These are phyloP conservation scores for Jamesozyma lodderae DNA, from an alignment of 805 yeast genomes.

Conservation along the genomic window DNA sequence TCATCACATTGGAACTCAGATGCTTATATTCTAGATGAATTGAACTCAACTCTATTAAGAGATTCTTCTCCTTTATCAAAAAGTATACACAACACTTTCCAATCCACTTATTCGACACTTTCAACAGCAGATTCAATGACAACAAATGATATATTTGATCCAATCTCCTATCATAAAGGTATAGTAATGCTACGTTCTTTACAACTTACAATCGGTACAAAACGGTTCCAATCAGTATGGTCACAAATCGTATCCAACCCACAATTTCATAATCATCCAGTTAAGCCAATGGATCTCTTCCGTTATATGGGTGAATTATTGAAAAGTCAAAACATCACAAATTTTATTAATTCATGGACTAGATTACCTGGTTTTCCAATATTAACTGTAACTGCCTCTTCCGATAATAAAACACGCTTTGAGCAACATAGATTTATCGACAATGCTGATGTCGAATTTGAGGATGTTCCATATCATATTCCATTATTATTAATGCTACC, in stretches of 20 bases:
- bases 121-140: constrained; percentile 1
- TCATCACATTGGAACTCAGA: constrained; percentile 22
- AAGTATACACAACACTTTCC: constrained; percentile 13
- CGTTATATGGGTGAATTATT: constrained; percentile 15
- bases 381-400: constrained; percentile 29
- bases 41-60: constrained; percentile 9
- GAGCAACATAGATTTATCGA: constrained; percentile 34
- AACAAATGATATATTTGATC: constrained; percentile 26
- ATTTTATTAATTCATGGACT: constrained; percentile 44
- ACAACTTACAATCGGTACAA: constrained; percentile 18
- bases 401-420: constrained; percentile 24
- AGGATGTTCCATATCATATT: constrained; percentile 52
- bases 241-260: constrained; percentile 11
- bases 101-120: neutral
- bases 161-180: constrained; percentile 28
- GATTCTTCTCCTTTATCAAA: constrained; percentile 12
- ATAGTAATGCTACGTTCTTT: constrained; percentile 25
- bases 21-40: constrained; percentile 17
- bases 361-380: constrained; percentile 53
- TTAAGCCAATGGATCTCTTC: constrained; percentile 29
- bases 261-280: constrained; percentile 11
- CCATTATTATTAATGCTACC: constrained; percentile 37
- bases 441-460: constrained; percentile 24
- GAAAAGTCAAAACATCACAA: constrained; percentile 21
- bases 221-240: constrained; percentile 15